Evolutionary conservation across 2,329 filamentous ascomycete species (phyloP).

Genomic region (Aspergillus sp.): DNA sequence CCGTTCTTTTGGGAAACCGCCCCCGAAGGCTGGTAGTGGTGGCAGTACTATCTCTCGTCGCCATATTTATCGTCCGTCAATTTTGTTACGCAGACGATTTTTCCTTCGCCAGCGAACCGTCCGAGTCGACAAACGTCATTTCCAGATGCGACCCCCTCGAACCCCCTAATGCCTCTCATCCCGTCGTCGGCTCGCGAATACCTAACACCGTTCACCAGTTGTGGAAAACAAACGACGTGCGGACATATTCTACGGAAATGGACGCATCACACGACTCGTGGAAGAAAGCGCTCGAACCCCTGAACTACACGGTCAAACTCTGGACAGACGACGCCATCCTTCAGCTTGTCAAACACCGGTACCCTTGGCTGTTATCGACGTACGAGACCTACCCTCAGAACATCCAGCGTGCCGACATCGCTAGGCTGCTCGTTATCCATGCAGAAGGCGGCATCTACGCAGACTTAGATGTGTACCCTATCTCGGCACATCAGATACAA

Average conservation of each 20-base stretch:
- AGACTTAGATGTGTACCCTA: slow-evolving; percentile 11
- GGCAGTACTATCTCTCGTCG: too few relatives aligned
- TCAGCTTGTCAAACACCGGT: slow-evolving; percentile 7
- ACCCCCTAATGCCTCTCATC: neutral
- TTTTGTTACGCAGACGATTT: too few relatives aligned
- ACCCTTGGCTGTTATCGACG: slow-evolving; percentile 11
- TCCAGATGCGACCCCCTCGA: neutral
- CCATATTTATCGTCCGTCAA: too few relatives aligned
- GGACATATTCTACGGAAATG: slow-evolving; percentile 5
- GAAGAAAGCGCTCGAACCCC: slow-evolving; percentile 4
- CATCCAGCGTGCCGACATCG: slow-evolving; percentile 13
- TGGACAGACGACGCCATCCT: slow-evolving; percentile 12
- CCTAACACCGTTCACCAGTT: slow-evolving; percentile 11
- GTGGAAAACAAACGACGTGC: slow-evolving; percentile 8
- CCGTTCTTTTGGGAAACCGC: too few relatives aligned
- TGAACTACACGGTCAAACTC: slow-evolving; percentile 11
- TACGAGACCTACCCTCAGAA: slow-evolving; percentile 10
- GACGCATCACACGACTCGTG: slow-evolving; percentile 2
- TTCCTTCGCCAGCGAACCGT: neutral
- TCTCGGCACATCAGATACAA: slow-evolving; percentile 5
- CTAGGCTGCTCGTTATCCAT: slow-evolving; percentile 11
- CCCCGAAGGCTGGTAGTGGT: too few relatives aligned
- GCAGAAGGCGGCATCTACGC: slow-evolving; percentile 12
- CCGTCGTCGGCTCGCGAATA: slow-evolving; percentile 1
- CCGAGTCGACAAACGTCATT: neutral